Conservation (phyloP, 768 basidiomycete species). For the Kwoniella europaea region DNA sequence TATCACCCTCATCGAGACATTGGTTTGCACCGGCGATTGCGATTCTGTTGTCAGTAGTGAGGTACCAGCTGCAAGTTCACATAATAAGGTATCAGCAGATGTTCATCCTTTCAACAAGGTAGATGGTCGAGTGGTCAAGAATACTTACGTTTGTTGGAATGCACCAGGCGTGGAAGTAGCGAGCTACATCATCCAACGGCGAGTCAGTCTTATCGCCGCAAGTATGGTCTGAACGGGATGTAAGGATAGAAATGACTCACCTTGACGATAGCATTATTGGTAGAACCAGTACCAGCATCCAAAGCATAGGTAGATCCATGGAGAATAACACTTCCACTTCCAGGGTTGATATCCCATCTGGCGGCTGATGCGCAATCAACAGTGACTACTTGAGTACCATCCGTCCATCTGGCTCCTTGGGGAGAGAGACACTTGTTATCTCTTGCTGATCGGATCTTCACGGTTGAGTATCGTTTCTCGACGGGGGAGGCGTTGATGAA, state of each 20-base stretch:
- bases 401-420: neutral
- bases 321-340: conserved; percentile 17
- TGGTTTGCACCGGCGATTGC: conserved; percentile 39
- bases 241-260: no score
- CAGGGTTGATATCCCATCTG: conserved; percentile 28
- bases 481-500: neutral
- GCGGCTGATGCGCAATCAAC: conserved; percentile 5
- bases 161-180: conserved; percentile 24
- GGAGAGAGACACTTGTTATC: conserved; percentile 18
- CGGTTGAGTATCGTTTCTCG: conserved; percentile 8
- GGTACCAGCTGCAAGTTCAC: conserved; percentile 15
- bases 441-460: conserved; percentile 15
- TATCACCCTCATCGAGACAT: conserved; percentile 35
- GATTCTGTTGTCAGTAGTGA: conserved; percentile 30
- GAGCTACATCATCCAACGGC: conserved; percentile 6
- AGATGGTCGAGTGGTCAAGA: neutral
- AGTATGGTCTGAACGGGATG: no score
- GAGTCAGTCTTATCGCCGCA: no score
- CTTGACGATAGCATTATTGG: conserved; percentile 25
- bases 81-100: no score
- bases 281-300: conserved; percentile 19
- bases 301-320: conserved; percentile 19
- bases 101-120: no score
- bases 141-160: conserved; percentile 22
- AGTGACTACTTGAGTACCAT: conserved; percentile 8